phyloP scores from a whole-genome alignment of 78 protist genomes.

The Blattamonas nauphoetae region DNA sequence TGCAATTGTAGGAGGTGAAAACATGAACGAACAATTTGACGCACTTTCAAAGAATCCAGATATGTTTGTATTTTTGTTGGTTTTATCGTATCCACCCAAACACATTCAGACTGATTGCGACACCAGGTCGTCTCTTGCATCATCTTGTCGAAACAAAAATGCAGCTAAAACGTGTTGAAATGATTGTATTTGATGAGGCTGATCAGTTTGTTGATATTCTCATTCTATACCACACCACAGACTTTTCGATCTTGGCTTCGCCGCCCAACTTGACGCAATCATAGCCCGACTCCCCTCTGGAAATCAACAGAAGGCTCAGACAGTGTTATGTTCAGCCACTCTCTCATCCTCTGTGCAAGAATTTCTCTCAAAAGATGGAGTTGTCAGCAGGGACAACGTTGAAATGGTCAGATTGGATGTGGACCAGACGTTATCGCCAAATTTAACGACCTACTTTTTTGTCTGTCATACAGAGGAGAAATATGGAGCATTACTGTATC shows the following conservation, averaged over 20 bases:
- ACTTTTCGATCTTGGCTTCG: slow-evolving; percentile 93
- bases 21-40: slow-evolving; percentile 70
- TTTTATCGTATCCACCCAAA: neutral
- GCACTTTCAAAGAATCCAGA: slow-evolving; percentile 77
- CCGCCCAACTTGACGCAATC: slow-evolving; percentile 70
- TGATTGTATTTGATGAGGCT: slow-evolving; percentile 93
- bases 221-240: slow-evolving; percentile 15
- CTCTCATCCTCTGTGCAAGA: slow-evolving; percentile 77
- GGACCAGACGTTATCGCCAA: neutral
- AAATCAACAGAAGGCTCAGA: no score
- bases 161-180: slow-evolving; percentile 43
- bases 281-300: slow-evolving; percentile 38
- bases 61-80: slow-evolving; percentile 26
- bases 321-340: slow-evolving; percentile 87
- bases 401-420: slow-evolving; percentile 12
- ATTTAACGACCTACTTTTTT: slow-evolving; percentile 1
- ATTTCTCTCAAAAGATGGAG: no score
- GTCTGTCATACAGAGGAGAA: slow-evolving; percentile 57
- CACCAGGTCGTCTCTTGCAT: slow-evolving; percentile 96
- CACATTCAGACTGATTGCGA: slow-evolving; percentile 63
- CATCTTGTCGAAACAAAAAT: slow-evolving; percentile 63
- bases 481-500: slow-evolving; percentile 51
- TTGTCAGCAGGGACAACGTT: slow-evolving; percentile 27
- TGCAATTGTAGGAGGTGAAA: slow-evolving; percentile 89
- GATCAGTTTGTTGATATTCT: slow-evolving; percentile 54